Conservation (phyloP, 352 stramenopile genomes). For the Globisporangium uncinulatum region DNA sequence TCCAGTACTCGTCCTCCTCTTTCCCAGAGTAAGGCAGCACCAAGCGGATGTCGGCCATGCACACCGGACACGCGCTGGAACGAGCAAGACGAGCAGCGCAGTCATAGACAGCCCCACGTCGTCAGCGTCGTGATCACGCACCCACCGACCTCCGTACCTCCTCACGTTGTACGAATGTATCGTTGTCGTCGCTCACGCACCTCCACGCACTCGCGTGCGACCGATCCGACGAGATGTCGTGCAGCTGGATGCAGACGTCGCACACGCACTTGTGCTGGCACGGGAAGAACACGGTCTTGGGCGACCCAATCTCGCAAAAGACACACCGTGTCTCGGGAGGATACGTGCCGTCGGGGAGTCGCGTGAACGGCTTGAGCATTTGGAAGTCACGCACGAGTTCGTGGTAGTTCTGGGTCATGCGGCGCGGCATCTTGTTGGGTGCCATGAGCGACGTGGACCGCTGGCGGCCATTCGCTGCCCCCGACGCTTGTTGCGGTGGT, state of each 20-base stretch:
- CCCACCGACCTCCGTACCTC: too few species aligned
- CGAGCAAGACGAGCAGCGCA: neutral
- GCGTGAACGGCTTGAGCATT: constrained; percentile 44
- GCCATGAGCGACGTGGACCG: constrained; percentile 12
- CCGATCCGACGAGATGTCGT: constrained; percentile 31
- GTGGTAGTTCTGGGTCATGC: constrained; percentile 53
- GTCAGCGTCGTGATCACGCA: neutral
- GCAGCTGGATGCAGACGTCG: constrained; percentile 36
- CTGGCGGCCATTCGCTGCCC: constrained; percentile 7
- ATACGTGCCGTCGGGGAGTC: constrained; percentile 37
- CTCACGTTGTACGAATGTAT: neutral
- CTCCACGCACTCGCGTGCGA: constrained; percentile 21
- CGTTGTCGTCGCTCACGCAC: constrained; percentile 14
- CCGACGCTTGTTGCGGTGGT: neutral
- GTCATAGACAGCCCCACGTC: neutral
- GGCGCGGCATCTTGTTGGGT: constrained; percentile 8
- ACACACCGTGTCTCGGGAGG: constrained; percentile 30
- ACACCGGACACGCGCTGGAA: constrained; percentile 55
- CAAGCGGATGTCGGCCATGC: constrained; percentile 50
- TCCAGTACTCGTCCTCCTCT: constrained; percentile 61
- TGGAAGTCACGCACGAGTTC: constrained; percentile 45
- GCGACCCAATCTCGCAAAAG: constrained; percentile 28
- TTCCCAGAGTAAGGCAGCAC: constrained; percentile 47
- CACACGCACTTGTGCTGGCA: constrained; percentile 69
- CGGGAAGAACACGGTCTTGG: constrained; percentile 47